Conservation (phyloP, 108 stramenopile genomes). For the Skeletonema grethae region DNA sequence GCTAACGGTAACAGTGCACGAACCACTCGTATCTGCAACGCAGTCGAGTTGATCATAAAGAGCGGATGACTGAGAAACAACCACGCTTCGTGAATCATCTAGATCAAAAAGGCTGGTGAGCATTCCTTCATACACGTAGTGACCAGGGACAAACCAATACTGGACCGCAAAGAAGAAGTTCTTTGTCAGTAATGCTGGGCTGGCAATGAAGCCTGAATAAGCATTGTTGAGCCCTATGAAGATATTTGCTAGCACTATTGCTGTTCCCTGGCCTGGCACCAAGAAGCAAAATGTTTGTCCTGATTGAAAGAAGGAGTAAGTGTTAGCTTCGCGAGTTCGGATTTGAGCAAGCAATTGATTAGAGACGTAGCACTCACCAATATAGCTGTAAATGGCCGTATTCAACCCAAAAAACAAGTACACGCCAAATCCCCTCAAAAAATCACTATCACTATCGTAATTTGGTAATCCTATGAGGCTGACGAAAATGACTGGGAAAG, state of each 20-base stretch:
- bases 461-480: constrained; percentile 17
- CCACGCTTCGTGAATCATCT: constrained; percentile 39
- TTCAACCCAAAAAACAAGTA: constrained; percentile 47
- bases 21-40: constrained; percentile 7
- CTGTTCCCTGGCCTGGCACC: constrained; percentile 41
- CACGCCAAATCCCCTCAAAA: constrained; percentile 14
- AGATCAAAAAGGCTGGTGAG: constrained; percentile 50
- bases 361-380: constrained; percentile 46
- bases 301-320: background rate
- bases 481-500: constrained; percentile 31
- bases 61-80: constrained; percentile 46
- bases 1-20: constrained; percentile 43
- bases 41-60: constrained; percentile 44
- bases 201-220: constrained; percentile 43
- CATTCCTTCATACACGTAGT: constrained; percentile 78
- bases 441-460: background rate
- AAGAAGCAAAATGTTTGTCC: constrained; percentile 5
- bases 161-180: constrained; percentile 33
- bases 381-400: constrained; percentile 44
- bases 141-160: constrained; percentile 76
- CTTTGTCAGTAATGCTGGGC: constrained; percentile 35
- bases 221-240: constrained; percentile 50
- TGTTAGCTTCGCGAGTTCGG: background rate
- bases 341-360: background rate
- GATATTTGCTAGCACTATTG: constrained; percentile 18